Conservation (phyloP, 768 basidiomycete genomes). For the Podaxis sp. region DNA sequence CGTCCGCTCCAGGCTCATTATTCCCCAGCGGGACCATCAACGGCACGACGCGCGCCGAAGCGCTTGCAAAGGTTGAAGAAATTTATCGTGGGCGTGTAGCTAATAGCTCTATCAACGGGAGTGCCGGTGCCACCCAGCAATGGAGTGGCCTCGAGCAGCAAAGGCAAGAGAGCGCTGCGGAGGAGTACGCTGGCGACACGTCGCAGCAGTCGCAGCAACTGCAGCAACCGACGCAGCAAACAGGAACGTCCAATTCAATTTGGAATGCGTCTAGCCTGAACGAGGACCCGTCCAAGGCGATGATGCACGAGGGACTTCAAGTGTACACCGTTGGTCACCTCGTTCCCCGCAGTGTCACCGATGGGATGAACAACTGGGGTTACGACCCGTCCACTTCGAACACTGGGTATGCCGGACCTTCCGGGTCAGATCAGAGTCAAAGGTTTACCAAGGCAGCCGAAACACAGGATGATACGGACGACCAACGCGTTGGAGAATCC, state of each 20-base stretch:
- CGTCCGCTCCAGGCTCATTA: neutral
- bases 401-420: neutral
- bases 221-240: conserved; percentile 13
- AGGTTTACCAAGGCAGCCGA: neutral
- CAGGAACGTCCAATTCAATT: neutral
- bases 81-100: conserved; percentile 40
- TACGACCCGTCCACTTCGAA: conserved; percentile 40
- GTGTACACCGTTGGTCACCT: conserved; percentile 82
- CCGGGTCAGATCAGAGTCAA: neutral
- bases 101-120: neutral
- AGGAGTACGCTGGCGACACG: neutral
- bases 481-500: neutral
- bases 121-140: neutral
- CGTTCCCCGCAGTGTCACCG: conserved; percentile 47
- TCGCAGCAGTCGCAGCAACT: conserved; percentile 11
- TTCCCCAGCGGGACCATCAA: conserved; percentile 4
- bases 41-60: conserved; percentile 37
- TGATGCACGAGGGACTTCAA: conserved; percentile 66
- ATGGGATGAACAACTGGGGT: conserved; percentile 47
- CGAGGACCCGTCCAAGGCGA: conserved; percentile 19
- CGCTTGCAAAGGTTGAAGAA: conserved; percentile 54
- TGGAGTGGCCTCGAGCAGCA: neutral
- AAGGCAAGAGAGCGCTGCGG: neutral
- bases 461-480: neutral
- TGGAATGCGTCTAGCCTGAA: conserved; percentile 8